phyloP scores from a whole-genome alignment of 2,329 filamentous ascomycete genomes.

The Colletotrichum kahawae region DNA sequence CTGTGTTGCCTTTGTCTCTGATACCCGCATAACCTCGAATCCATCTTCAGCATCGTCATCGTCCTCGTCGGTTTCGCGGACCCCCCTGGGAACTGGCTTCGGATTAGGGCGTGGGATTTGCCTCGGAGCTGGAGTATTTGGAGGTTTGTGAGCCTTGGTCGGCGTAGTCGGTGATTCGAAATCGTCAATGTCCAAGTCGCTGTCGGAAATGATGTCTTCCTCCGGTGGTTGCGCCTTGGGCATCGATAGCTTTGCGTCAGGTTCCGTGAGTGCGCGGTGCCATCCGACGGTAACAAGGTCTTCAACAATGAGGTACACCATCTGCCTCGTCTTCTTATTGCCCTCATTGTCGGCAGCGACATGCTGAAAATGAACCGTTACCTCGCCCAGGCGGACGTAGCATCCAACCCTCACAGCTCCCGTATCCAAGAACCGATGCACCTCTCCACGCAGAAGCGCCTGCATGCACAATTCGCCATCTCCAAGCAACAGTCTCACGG shows the following conservation, averaged over 20 bases:
- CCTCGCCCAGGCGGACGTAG: conserved; percentile 52
- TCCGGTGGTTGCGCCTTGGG: not conserved
- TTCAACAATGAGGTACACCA: conserved; percentile 52
- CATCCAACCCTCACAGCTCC: conserved; percentile 51
- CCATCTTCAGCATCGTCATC: conserved; percentile 26
- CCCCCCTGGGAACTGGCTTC: not conserved
- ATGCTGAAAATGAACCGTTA: conserved; percentile 23
- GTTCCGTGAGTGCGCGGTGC: conserved; percentile 32
- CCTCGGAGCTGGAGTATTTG: not conserved
- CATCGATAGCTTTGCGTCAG: not conserved
- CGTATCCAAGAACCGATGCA: conserved; percentile 53
- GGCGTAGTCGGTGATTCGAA: not conserved
- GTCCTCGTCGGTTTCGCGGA: conserved; percentile 15
- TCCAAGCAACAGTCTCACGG: conserved; percentile 53
- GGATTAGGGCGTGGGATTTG: not conserved
- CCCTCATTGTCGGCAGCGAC: not conserved
- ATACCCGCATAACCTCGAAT: conserved; percentile 41
- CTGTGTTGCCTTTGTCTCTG: conserved; percentile 6
- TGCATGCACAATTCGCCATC: conserved; percentile 62
- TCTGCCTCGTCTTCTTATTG: conserved; percentile 21
- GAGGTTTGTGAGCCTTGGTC: not conserved
- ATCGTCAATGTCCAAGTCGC: conserved; percentile 17
- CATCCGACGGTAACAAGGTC: conserved; percentile 53
- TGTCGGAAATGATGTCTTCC: conserved; percentile 4
- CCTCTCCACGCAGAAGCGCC: conserved; percentile 48